Evolutionary conservation across 2,329 filamentous ascomycete genomes (phyloP), one percentile per base, ranked within the genome.

Genomic region (Ophiostoma sp.): DNA sequence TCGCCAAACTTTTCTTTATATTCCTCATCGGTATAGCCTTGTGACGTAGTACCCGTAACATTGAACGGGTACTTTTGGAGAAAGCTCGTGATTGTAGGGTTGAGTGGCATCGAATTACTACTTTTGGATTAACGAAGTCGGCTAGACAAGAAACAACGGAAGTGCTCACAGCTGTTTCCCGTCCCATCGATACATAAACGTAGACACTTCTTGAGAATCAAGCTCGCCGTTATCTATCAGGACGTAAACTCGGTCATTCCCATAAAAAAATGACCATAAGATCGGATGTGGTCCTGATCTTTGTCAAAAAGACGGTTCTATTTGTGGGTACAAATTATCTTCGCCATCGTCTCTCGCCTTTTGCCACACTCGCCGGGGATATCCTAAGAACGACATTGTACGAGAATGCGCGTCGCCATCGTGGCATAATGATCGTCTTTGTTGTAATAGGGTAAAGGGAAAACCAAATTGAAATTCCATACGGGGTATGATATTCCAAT

Each of bases 331-430:
- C 42, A 69, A 36, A 69, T 36, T 1, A 69, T 19, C 9, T 69
- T n/a, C 15, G 45, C 42, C 45, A 69, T 36, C 1, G 66, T 69
- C 66, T 12, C 17, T 17, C 66, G 45, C 25, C 66, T 28, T n/a
- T 69, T 11, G 1, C 55, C 66, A 33, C 45, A n/a, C 3, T 52
- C 45, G 45, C 66, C 45, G 31, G 66, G 64, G 25, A 69, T 52
- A 3, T 15, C 22, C 9, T 52, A 45, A 69, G 66, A 69, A 69
- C 66, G 66, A 19, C 66, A 69, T 33, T 55, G 66, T 6, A 69
- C 66, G 7, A 69, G 42, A 12, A 69, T 69, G 22, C 66, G 66
- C 19, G 25, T 52, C 12, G 66, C 66, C 66, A 69, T 69, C 25
- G 42, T 52, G 50, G 69, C n/a, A n/a, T n/a, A n/a, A n/a, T n/a